A percentile compares a stretch with the other conserved stretches of the same genome.
Evolutionary conservation across 768 basidiomycete species (phyloP).

Genomic region (Suillus brevipes): DNA sequence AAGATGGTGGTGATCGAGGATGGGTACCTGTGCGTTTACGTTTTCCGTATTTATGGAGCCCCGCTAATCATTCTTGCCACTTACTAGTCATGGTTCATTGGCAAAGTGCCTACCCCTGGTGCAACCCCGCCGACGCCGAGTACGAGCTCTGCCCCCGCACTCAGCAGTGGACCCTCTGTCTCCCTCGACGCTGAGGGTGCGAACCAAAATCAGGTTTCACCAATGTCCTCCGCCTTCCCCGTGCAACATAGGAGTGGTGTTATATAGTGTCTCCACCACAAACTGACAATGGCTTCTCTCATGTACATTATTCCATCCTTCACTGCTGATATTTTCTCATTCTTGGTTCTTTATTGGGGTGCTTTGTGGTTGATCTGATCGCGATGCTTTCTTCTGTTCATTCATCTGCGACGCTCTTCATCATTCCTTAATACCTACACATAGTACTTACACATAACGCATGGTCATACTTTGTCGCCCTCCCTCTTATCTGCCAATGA

Average conservation of each 20-base stretch:
- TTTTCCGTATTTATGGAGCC: slow-evolving; percentile 2
- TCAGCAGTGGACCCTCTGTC: slow-evolving; percentile 27
- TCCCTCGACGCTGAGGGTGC: slow-evolving; percentile 39
- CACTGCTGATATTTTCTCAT: slow-evolving; percentile 17
- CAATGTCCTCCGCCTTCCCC: slow-evolving; percentile 85
- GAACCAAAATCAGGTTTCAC: slow-evolving; percentile 58
- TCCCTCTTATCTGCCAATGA: neutral
- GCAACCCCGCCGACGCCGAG: slow-evolving; percentile 49
- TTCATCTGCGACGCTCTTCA: slow-evolving; percentile 29
- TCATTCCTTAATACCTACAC: slow-evolving; percentile 5
- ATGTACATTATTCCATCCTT: slow-evolving; percentile 26
- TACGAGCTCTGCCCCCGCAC: slow-evolving; percentile 43
- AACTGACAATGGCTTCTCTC: neutral
- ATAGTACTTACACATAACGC: slow-evolving; percentile 4
- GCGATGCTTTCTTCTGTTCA: slow-evolving; percentile 26
- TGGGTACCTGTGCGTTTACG: slow-evolving; percentile 81
- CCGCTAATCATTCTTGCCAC: slow-evolving; percentile 2
- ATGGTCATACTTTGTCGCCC: slow-evolving; percentile 2
- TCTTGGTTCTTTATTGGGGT: slow-evolving; percentile 24
- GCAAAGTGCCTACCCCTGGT: slow-evolving; percentile 62
- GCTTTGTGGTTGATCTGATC: slow-evolving; percentile 18
- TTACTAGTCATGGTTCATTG: slow-evolving; percentile 88
- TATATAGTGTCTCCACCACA: slow-evolving; percentile 14
- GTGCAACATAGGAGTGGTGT: slow-evolving; percentile 23
- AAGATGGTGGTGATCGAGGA: slow-evolving; percentile 89